phyloP scores from a whole-genome alignment of 129 eudicot genomes.

The Chrysanthemum makinoi region DNA sequence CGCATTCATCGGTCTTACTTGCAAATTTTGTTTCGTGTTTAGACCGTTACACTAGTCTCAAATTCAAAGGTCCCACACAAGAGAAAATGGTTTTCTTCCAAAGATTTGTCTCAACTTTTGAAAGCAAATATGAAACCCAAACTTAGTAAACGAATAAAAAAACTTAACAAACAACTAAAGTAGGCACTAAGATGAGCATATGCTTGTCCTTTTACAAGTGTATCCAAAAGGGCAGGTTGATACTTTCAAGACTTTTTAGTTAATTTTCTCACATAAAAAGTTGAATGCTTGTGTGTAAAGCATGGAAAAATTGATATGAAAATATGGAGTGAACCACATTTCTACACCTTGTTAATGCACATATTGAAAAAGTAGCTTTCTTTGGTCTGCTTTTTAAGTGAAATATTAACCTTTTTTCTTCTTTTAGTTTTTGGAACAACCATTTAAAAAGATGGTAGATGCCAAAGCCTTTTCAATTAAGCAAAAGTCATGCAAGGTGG shows the following conservation, averaged over 20 bases:
- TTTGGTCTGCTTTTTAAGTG: slow-evolving; percentile 29
- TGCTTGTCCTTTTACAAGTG: slow-evolving; percentile 37
- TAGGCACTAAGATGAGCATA: slow-evolving; percentile 23
- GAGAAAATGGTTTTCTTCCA: slow-evolving; percentile 20
- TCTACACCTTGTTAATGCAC: slow-evolving; percentile 40
- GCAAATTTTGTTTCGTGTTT: neutral
- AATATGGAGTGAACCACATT: slow-evolving; percentile 26
- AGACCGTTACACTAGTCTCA: neutral
- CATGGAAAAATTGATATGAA: slow-evolving; percentile 26
- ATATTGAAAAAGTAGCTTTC: slow-evolving; percentile 31
- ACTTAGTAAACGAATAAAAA: slow-evolving; percentile 38
- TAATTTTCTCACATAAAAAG: slow-evolving; percentile 38
- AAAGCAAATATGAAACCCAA: slow-evolving; percentile 36
- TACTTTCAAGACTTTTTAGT: slow-evolving; percentile 22
- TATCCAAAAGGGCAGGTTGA: slow-evolving; percentile 43
- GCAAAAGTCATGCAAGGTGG: slow-evolving; percentile 40
- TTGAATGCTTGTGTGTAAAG: slow-evolving; percentile 60
- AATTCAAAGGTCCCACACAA: slow-evolving; percentile 16
- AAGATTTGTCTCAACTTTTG: slow-evolving; percentile 52
- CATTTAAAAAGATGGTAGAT: slow-evolving; percentile 25
- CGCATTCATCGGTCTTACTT: neutral
- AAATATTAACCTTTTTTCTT: slow-evolving; percentile 23
- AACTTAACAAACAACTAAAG: slow-evolving; percentile 25
- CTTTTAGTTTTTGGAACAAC: slow-evolving; percentile 14
- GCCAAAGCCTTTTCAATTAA: slow-evolving; percentile 33